Percentiles rank a stretch among this genome's conserved stretches.
Evolutionary conservation across 2,329 filamentous ascomycete species (phyloP).

Genomic region (Sphaerulina musiva): DNA sequence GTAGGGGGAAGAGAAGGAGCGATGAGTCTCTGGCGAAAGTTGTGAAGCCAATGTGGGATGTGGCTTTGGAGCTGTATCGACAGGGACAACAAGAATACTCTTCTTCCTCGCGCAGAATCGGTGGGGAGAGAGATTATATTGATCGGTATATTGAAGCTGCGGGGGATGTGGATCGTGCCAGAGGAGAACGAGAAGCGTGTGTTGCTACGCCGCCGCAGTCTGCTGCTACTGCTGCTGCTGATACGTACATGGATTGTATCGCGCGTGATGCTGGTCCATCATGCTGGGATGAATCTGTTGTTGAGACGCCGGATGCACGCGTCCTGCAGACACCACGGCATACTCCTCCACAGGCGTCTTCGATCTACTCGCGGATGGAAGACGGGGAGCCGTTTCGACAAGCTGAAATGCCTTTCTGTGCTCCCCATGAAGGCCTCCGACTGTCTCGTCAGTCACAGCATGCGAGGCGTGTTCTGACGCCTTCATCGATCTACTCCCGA

Average conservation of each 20-base stretch:
- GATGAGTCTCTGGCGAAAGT: background rate
- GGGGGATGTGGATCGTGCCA: background rate
- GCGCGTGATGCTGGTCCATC: background rate
- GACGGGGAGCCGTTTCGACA: background rate
- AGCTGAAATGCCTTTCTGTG: background rate
- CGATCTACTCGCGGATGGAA: background rate
- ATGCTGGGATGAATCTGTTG: background rate
- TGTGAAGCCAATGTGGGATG: constrained; percentile 10
- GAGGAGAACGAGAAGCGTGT: background rate
- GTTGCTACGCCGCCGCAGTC: background rate
- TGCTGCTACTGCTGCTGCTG: background rate
- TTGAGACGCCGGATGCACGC: background rate
- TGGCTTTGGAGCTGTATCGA: background rate
- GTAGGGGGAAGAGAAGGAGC: too few species aligned
- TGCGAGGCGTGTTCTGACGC: background rate
- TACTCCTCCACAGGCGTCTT: background rate
- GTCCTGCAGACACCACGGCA: background rate
- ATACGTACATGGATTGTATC: background rate
- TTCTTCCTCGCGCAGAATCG: background rate
- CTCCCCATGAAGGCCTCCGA: background rate
- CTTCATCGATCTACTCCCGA: constrained; percentile 4
- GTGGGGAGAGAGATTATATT: background rate
- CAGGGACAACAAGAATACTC: background rate
- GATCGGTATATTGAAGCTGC: background rate
- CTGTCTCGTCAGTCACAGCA: background rate